Evolutionary conservation across 208 protist species (phyloP).

Genomic region (Entamoeba moshkovskii): DNA sequence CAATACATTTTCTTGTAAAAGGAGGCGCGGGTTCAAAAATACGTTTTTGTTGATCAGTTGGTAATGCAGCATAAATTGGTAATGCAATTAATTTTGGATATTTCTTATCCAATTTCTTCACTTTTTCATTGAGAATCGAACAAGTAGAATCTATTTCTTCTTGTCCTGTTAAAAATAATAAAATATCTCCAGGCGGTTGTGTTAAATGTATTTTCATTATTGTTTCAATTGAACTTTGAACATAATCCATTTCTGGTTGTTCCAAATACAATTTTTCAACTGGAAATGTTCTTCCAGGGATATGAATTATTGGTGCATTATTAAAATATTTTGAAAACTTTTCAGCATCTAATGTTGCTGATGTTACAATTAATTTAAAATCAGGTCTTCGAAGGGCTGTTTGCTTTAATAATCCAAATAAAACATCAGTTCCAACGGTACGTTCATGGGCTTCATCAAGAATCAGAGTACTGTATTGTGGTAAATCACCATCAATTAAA

Average conservation of each 20-base stretch:
- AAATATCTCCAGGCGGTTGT: conserved; percentile 82
- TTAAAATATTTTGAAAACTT: conserved; percentile 77
- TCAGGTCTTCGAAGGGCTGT: conserved; percentile 49
- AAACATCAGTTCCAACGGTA: conserved; percentile 34
- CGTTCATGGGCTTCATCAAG: conserved; percentile 48
- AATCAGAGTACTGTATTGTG: conserved; percentile 34
- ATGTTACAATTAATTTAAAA: conserved; percentile 78
- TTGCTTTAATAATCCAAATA: conserved; percentile 41
- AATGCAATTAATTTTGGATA: background rate
- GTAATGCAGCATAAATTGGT: background rate
- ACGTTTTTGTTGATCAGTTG: background rate
- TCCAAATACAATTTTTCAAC: conserved; percentile 49
- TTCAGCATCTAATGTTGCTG: conserved; percentile 80
- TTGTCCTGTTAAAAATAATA: conserved; percentile 98
- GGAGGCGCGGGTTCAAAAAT: background rate
- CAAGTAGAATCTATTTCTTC: conserved; percentile 83
- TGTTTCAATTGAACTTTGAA: conserved; percentile 56
- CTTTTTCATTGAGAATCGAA: conserved; percentile 39
- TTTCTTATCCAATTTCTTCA: background rate
- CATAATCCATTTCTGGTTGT: conserved; percentile 48
- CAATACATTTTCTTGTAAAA: conserved; percentile 29
- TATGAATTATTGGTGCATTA: conserved; percentile 62
- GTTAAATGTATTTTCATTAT: conserved; percentile 43
- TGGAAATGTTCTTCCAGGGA: conserved; percentile 65
- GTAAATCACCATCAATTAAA: conserved; percentile 64